Evolutionary conservation across 192 early-diverging fungal genomes (phyloP), one percentile per base, ranked within the genome.

Genomic region (Backusella parvicylindrica): DNA sequence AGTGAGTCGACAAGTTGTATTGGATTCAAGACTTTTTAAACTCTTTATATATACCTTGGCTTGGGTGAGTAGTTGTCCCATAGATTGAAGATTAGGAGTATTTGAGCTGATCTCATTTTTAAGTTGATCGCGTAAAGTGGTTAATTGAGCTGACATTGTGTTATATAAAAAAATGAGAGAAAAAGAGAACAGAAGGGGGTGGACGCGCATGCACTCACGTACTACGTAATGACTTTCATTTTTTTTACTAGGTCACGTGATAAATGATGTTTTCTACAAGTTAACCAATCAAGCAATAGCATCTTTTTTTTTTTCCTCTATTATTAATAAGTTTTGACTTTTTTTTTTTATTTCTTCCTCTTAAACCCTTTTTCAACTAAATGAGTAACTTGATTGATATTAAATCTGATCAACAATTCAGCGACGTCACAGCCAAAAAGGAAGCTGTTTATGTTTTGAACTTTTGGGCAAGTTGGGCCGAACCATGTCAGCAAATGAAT

Each of bases 391-490:
- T 85, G 47, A 76, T 76, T 37, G 81, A 79, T 21, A 82, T 87
- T 56, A 68, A 40, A n/a, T 75, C 66, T 56, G 86, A 86, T 56
- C 53, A 73, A 16, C 73, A 89, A 66, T 85, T 89, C 47, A 70
- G 70, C 33, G 63, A 49, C 13, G 49, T 77, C 32, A 76, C 76
- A 64, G 30, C 40, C 1, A 77, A 80, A 32, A 78, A 78, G 28
- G 77, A 79, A 69, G 78, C 83, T 9, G 79, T 84, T 68, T 72
- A 85, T 64, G 89, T 91, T 6, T 78, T 97, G 64, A 94, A 95
- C 86, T 98, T 99, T 82, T 95, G 91, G 90, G 97, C 96, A n/a
- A 71, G 81, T 16, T 99, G 95, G 95, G 93, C 93, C 35, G 88
- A 89, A 53, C 91, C 95, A 60, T 98, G 96, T 85, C 82, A 86